These are phyloP conservation scores for Collybia nuda DNA, from an alignment of 768 basidiomycete species.

Conservation along the genomic window DNA sequence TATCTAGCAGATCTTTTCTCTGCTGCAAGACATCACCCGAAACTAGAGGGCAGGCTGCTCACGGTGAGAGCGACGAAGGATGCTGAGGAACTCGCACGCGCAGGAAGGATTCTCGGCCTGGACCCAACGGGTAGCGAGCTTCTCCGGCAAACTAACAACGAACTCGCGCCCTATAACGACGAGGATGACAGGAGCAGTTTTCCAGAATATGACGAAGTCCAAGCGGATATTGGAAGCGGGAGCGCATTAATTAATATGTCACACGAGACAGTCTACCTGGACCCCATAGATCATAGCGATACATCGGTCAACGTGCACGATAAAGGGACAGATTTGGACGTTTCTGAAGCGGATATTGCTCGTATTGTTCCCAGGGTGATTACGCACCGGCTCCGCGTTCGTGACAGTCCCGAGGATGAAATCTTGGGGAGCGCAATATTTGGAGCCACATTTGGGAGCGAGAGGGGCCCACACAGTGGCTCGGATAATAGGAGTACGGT, in stretches of 20 bases:
- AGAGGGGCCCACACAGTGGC: neutral
- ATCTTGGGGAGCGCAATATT: slow-evolving; percentile 62
- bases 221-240: slow-evolving; percentile 13
- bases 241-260: slow-evolving; percentile 10
- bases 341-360: slow-evolving; percentile 75
- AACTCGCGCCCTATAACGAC: neutral
- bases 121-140: slow-evolving; percentile 64
- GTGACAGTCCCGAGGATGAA: slow-evolving; percentile 71
- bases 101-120: slow-evolving; percentile 62
- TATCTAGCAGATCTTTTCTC: slow-evolving; percentile 75
- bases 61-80: slow-evolving; percentile 61
- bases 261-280: slow-evolving; percentile 9
- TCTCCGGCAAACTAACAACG: slow-evolving; percentile 3
- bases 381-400: slow-evolving; percentile 71
- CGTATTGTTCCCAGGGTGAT: slow-evolving; percentile 72
- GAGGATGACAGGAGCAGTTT: slow-evolving; percentile 2
- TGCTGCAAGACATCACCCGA: slow-evolving; percentile 69
- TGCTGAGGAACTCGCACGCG: slow-evolving; percentile 65
- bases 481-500: slow-evolving; percentile 42
- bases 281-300: neutral
- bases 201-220: slow-evolving; percentile 8
- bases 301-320: slow-evolving; percentile 3
- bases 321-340: slow-evolving; percentile 43
- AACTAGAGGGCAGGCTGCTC: slow-evolving; percentile 68
- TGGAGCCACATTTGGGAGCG: slow-evolving; percentile 48